A percentile compares a stretch with the other conserved stretches of the same genome.
Conservation (phyloP, 2,329 filamentous ascomycete species). For the Neurospora sp. region DNA sequence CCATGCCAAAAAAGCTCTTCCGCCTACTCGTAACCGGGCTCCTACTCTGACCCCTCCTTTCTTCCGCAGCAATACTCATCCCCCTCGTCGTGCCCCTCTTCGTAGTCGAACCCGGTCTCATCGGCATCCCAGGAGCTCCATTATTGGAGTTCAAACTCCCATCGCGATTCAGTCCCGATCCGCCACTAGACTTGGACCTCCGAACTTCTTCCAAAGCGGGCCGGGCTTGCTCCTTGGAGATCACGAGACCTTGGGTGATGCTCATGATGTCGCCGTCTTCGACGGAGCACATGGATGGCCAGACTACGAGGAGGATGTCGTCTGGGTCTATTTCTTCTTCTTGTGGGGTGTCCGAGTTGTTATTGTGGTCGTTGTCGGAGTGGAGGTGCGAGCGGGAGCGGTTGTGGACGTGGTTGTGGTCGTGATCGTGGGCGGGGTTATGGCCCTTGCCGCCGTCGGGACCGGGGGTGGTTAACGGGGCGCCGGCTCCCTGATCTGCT, state of each 20-base stretch:
- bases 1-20: neutral
- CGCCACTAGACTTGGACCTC: neutral
- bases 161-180: neutral
- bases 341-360: conserved; percentile 1
- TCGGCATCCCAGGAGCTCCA: neutral
- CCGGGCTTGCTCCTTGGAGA: conserved; percentile 25
- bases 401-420: neutral
- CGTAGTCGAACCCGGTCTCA: neutral
- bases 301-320: conserved; percentile 25
- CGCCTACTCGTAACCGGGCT: neutral
- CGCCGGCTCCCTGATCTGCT: neutral
- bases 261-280: conserved; percentile 25
- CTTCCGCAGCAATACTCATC: neutral
- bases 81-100: neutral
- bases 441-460: neutral
- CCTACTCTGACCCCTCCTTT: neutral
- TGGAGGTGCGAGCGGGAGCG: neutral
- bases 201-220: conserved; percentile 21
- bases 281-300: conserved; percentile 26
- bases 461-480: neutral
- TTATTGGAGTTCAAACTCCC: neutral
- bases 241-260: conserved; percentile 26
- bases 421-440: neutral
- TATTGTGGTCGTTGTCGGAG: neutral
- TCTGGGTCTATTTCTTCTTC: conserved; percentile 21